A percentile compares a stretch with the other conserved stretches of the same genome.
phyloP scores from a whole-genome alignment of 495 filamentous ascomycete species.

The Trypethelium eluteriae region DNA sequence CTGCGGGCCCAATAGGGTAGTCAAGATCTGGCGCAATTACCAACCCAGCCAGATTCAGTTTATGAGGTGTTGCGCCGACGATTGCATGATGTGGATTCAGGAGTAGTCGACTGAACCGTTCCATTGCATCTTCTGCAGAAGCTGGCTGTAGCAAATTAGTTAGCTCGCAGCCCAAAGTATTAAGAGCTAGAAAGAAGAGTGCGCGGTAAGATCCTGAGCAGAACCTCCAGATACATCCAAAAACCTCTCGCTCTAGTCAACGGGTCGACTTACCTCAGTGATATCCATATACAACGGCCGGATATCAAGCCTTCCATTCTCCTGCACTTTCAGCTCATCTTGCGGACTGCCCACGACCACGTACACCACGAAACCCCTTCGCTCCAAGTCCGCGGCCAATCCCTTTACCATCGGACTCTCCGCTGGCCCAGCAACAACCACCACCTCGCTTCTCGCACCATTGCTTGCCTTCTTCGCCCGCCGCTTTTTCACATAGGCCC shows the following conservation, averaged over 20 bases:
- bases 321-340: conserved; percentile 72
- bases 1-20: conserved; percentile 67
- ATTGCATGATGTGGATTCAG: conserved; percentile 63
- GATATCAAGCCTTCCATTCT: conserved; percentile 70
- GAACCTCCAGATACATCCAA: not conserved
- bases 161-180: not conserved
- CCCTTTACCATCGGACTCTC: conserved; percentile 72
- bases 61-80: conserved; percentile 62
- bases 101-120: conserved; percentile 59
- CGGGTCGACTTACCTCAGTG: conserved; percentile 50
- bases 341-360: conserved; percentile 70
- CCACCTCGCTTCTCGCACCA: conserved; percentile 82
- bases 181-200: not conserved
- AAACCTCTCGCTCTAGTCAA: not conserved
- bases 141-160: conserved; percentile 10
- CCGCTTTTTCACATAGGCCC: conserved; percentile 54
- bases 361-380: conserved; percentile 88
- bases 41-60: conserved; percentile 65
- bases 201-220: not conserved
- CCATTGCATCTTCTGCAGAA: conserved; percentile 50
- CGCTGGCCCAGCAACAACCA: conserved; percentile 78
- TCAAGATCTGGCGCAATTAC: conserved; percentile 67
- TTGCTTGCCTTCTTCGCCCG: conserved; percentile 68
- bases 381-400: conserved; percentile 75
- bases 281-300: conserved; percentile 75